Evolutionary conservation across 2,329 filamentous ascomycete genomes (phyloP), one percentile per base, ranked within the genome.

Genomic region (Cytospora chrysosperma): DNA sequence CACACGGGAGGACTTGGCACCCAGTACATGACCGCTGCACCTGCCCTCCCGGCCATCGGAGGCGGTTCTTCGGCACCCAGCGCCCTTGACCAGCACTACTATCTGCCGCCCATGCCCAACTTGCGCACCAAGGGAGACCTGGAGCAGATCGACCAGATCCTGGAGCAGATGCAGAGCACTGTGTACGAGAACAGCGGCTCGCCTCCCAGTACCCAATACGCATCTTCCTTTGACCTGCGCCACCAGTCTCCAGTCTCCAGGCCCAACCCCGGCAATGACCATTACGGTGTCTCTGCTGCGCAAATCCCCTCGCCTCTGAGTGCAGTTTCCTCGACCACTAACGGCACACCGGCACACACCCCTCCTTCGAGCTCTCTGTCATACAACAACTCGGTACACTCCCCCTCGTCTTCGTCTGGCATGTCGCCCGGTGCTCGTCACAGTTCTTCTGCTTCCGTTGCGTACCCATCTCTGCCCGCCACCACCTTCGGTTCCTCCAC

Each of bases 91-190:
- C 87, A 92, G 74, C 91, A 93, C 72, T 97, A 97, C 78, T 92
- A 92, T 67, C 83, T 97, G 64, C 92, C 95, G 60, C 88, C 93
- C 12, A 92, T 96, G 81, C 88, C 88, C 55, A 96, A 93, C 71
- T 84, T 96, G 62, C 88, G 94, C 72, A 97, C 93, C 56, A 97
- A 98, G 84, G 93, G 88, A 75, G 95, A 99, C 74, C 82, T 99
- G 51, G 81, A 96, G 74, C 93, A 96, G 75, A 93, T 98, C 72
- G 95, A 98, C 75, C 90, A 93, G 73, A 91, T 98, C 75, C 85
- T 99, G 61, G 93, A 97, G 78, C 92, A 97, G 78, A 94, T 98
- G 83, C 93, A 97, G 78, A 88, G 90, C 68, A 97, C 94, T 53
- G 92, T 98, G 56, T 98, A 98, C 74, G 95, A 98, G 78, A 96